Evolutionary conservation across 2,329 filamentous ascomycete species (phyloP), one percentile per base, ranked within the genome.

Genomic region (Emmonsiellopsis sp.): DNA sequence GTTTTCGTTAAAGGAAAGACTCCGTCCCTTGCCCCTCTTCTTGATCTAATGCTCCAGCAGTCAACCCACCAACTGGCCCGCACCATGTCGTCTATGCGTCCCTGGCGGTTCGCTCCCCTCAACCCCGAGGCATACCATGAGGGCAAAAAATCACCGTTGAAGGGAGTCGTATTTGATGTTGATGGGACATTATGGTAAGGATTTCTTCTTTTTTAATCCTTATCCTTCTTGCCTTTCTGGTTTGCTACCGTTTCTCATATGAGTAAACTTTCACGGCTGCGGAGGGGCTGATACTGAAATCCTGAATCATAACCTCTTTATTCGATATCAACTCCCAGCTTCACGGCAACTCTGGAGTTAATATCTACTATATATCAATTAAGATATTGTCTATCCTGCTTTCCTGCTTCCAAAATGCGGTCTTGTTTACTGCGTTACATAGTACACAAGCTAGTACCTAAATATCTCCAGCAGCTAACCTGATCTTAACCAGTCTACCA

Each of bases 151-250:
- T 75, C 77, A 42, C 62, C 61, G 33, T 62, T 85, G 53, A 75
- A 76, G 61, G 82, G 82, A 2, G 77, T 85, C 31, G 75, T 97
- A 11, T 97, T 97, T 71, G 92, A 98, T 72, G 88, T 98, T 58
- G 92, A 98, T 69, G 92, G 92, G 3, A 98, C 92, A 27, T 72
- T 97, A 56, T 96, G 86, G 91, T 94, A 72, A 32, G 17, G n/a
- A 60, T 64, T 49, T 27, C 17, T 53, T 56, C 17, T 13, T 43
- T 47, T 55, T 42, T 52, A 21, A 43, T 39, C 14, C 51, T 34
- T 27, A 42, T 11, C 4, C 49, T 32, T 49, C 21, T 2, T 27
- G 21, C 5, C 21, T 27, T 27, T 27, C 21, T 27, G 3, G 21
- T 27, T 36, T 13, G 31, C 11, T n/a, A 4, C 9, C 51, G 3